These are phyloP conservation scores for Phalaenopsis hybrid DNA, from an alignment of 116 monocot species.

Conservation along the genomic window DNA sequence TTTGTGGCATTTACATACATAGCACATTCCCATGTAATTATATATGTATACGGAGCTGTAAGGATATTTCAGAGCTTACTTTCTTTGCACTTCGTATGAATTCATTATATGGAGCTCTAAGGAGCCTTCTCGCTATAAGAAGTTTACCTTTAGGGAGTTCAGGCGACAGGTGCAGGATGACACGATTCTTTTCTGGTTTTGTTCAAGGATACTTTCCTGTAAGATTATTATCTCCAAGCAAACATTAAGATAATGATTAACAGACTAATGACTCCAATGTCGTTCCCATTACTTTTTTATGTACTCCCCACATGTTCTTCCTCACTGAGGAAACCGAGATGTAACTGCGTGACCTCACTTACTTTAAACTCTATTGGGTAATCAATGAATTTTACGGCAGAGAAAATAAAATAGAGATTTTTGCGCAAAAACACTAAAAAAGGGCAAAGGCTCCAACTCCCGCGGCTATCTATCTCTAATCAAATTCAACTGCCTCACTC, in stretches of 20 bases:
- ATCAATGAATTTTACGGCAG: neutral
- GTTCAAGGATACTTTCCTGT: neutral
- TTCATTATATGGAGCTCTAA: no score
- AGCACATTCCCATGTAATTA: no score
- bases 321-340: neutral
- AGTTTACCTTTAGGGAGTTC: no score
- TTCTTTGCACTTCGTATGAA: no score
- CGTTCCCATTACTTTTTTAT: no score
- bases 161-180: no score
- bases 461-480: neutral
- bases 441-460: neutral
- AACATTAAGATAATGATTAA: neutral
- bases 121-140: no score
- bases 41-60: no score
- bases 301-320: neutral
- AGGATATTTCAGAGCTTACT: no score
- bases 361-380: neutral
- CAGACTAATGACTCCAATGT: neutral
- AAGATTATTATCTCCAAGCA: conserved; percentile 2
- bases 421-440: neutral
- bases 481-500: neutral
- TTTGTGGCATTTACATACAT: no score
- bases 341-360: neutral
- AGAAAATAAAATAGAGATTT: no score
- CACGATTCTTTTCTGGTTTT: no score